Conservation (phyloP, 768 basidiomycete genomes). For the Lentinus brumalis region DNA sequence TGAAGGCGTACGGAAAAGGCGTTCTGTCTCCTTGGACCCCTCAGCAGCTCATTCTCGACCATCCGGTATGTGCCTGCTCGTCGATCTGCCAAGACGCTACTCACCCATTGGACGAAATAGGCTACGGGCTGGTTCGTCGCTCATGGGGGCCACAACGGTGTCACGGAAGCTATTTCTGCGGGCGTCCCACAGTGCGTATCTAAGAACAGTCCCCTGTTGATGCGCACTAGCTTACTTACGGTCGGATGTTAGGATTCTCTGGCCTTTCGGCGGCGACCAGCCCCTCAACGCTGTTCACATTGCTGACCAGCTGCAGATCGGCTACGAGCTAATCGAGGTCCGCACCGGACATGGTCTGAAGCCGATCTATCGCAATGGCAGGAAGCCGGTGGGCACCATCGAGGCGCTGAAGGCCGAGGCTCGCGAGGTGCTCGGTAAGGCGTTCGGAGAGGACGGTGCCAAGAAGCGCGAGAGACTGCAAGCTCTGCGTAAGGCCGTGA, state of each 20-base stretch:
- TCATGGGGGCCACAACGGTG: constrained; percentile 29
- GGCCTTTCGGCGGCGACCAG: constrained; percentile 31
- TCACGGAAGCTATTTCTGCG: constrained; percentile 21
- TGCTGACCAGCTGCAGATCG: constrained; percentile 25
- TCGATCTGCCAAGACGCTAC: background rate
- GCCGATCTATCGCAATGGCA: constrained; percentile 20
- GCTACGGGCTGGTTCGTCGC: constrained; percentile 30
- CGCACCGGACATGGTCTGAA: constrained; percentile 22
- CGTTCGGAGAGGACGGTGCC: constrained; percentile 28
- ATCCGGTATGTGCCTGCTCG: constrained; percentile 19
- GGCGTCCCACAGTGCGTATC: constrained; percentile 25
- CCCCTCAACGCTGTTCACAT: constrained; percentile 24
- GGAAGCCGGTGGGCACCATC: constrained; percentile 20
- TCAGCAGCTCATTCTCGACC: constrained; percentile 26
- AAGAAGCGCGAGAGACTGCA: constrained; percentile 26
- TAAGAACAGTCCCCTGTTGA: background rate
- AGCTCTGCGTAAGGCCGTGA: constrained; percentile 5
- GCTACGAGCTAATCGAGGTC: constrained; percentile 31
- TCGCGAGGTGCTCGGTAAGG: constrained; percentile 19
- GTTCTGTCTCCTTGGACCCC: constrained; percentile 26
- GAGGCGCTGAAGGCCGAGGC: constrained; percentile 25
- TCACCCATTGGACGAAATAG: constrained; percentile 4
- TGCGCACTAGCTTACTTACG: background rate
- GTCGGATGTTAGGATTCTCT: constrained; percentile 25
- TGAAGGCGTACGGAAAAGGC: constrained; percentile 23